phyloP scores from a whole-genome alignment of 768 basidiomycete species.

The Psilocybe subaeruginosa region DNA sequence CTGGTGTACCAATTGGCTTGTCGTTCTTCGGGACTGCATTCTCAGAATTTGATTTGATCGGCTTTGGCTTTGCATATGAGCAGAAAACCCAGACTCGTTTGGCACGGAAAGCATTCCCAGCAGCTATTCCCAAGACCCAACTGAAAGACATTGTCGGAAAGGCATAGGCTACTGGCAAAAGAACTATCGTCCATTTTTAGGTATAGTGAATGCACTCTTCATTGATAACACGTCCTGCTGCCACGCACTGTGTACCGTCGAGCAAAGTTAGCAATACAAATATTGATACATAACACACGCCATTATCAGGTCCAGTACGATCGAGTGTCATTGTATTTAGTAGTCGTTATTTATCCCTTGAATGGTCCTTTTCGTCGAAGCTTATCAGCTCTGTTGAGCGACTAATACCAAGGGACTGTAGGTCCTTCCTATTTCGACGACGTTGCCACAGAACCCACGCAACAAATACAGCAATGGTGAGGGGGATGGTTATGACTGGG shows the following conservation, averaged over 20 bases:
- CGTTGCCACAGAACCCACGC: conserved; percentile 20
- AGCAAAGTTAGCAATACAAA: too few species aligned
- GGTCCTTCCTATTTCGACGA: conserved; percentile 1
- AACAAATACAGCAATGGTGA: conserved; percentile 22
- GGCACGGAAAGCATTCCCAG: conserved; percentile 48
- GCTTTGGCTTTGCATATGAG: conserved; percentile 67
- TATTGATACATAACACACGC: too few species aligned
- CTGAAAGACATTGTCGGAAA: conserved; percentile 36
- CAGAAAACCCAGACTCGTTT: conserved; percentile 60
- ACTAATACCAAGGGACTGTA: not conserved
- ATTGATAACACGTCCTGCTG: too few species aligned
- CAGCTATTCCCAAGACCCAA: conserved; percentile 60
- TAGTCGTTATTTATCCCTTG: too few species aligned
- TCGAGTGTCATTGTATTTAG: too few species aligned
- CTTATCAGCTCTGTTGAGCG: not conserved
- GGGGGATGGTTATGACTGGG: conserved; percentile 22
- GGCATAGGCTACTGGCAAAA: not conserved
- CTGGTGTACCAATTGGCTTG: conserved; percentile 54
- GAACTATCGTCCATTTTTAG: too few species aligned
- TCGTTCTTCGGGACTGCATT: conserved; percentile 66
- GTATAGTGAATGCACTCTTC: too few species aligned
- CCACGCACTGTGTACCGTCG: too few species aligned
- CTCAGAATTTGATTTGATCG: conserved; percentile 59
- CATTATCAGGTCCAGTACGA: too few species aligned
- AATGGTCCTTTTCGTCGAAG: not conserved